phyloP scores from a whole-genome alignment of 306 rosid species.

The Quercus dentata region DNA sequence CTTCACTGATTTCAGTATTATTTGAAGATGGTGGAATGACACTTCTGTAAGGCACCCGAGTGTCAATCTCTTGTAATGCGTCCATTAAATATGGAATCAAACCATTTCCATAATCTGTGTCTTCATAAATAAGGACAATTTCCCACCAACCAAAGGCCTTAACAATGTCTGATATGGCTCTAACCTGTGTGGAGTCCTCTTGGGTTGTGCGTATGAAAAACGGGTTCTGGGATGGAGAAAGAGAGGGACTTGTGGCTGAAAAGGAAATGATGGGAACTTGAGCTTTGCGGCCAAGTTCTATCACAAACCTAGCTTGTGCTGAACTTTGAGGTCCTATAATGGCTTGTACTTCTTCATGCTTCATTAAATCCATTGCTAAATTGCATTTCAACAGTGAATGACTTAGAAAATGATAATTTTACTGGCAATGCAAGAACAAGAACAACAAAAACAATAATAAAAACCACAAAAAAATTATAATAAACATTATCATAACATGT shows the following conservation, averaged over 20 bases:
- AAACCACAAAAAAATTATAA: too few relatives aligned
- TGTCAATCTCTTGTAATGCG: conserved; percentile 18
- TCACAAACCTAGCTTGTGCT: conserved; percentile 26
- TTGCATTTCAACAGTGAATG: not conserved
- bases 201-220: conserved; percentile 31
- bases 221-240: conserved; percentile 27
- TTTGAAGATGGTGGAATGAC: conserved; percentile 15
- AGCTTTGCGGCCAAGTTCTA: conserved; percentile 19
- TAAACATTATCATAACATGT: too few relatives aligned
- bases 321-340: conserved; percentile 32
- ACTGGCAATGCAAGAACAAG: too few relatives aligned
- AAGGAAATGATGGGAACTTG: conserved; percentile 28
- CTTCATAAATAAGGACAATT: conserved; percentile 35
- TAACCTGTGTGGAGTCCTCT: conserved; percentile 17
- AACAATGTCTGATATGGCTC: conserved; percentile 27
- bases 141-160: conserved; percentile 26
- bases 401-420: too few relatives aligned
- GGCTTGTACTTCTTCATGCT: conserved; percentile 24
- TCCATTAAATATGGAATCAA: conserved; percentile 25
- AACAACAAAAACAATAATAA: too few relatives aligned
- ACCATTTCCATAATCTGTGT: conserved; percentile 35
- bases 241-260: conserved; percentile 34
- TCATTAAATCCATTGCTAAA: conserved; percentile 22
- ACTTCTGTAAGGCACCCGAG: conserved; percentile 14
- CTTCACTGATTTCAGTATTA: not conserved